Evolutionary conservation across 2,329 filamentous ascomycete species (phyloP), one percentile per base, ranked within the genome.

Genomic region (Arachnomyces sp.): DNA sequence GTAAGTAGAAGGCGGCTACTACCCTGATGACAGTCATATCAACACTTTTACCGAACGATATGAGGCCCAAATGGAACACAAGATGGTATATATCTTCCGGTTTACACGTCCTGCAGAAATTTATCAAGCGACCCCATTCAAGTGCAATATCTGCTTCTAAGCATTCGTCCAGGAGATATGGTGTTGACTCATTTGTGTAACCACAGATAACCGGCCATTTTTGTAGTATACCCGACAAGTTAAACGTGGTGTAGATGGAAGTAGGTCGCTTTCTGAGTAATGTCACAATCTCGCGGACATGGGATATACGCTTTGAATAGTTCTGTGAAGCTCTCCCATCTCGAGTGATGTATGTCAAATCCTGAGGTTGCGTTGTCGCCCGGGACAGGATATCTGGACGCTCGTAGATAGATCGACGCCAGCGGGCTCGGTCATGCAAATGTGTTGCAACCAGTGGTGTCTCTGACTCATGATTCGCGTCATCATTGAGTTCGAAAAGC

Each of bases 101-200:
- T 1, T 38, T 43, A 1, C 52, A 50, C 1, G 50, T 31, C 15
- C 57, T 51, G 29, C 64, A 69, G 3, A 60, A 52, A 28, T 58
- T 59, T 1, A 67, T 60, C 9, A 75, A 50, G 0, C 61, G 45
- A 1, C 71, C 72, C 68, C 69, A 75, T 25, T 68, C 55, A 2
- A 53, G 28, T 6, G 50, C 47, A 13, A 69, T 36, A 17, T 73
- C 51, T 0, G 59, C 42, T 4, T 54, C 46, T 7, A 75, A 53
- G 1, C 56, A 52, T 41, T 73, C 67, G 6, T 53, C 63, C 0
- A 75, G 43, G 1, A 66, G 53, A 4, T 42, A 28, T 3, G 51
- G 51, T 2, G 55, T 46, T 28, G 63, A 67, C 3, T n/a, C 30
- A 3, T 50, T 43, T 6, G 48, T 46, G 44, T 64, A 68, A 0